Conservation (phyloP, 78 protist species). For the Dictyostelium citrinum region DNA sequence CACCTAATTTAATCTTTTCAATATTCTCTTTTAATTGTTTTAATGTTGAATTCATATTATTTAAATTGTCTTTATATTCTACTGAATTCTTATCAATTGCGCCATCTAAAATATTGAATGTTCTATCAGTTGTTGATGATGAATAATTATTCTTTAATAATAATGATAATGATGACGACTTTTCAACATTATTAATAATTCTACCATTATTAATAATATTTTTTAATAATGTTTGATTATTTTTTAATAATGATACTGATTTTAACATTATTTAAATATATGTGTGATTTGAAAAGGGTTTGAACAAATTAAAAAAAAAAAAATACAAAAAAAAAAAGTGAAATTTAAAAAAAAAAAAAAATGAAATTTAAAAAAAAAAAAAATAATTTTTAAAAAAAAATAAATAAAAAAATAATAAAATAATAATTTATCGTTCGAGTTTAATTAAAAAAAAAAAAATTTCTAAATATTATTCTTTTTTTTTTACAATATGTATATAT, state of each 20-base stretch:
- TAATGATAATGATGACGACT: not conserved
- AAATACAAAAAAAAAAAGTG: not conserved
- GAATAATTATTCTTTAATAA: not conserved
- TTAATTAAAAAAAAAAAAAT: not conserved
- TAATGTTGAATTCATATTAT: slow-evolving; percentile 43
- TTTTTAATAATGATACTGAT: not conserved
- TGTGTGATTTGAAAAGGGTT: not conserved
- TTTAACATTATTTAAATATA: not conserved
- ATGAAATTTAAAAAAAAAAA: not conserved
- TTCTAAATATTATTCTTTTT: no score
- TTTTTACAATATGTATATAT: not conserved
- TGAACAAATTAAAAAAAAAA: not conserved
- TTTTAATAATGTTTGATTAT: not conserved
- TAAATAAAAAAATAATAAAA: not conserved
- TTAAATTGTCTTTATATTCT: slow-evolving; percentile 48
- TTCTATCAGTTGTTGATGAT: slow-evolving; percentile 28
- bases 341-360: not conserved
- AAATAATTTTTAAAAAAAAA: not conserved
- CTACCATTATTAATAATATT: not conserved
- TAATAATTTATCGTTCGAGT: not conserved
- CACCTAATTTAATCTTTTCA: slow-evolving; percentile 80
- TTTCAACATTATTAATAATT: not conserved
- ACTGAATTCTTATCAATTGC: slow-evolving; percentile 53
- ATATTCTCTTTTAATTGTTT: slow-evolving; percentile 17
- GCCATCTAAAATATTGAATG: slow-evolving; percentile 73